These are phyloP conservation scores for Hygrophorus russula DNA, from an alignment of 768 basidiomycete genomes.

Conservation along the genomic window DNA sequence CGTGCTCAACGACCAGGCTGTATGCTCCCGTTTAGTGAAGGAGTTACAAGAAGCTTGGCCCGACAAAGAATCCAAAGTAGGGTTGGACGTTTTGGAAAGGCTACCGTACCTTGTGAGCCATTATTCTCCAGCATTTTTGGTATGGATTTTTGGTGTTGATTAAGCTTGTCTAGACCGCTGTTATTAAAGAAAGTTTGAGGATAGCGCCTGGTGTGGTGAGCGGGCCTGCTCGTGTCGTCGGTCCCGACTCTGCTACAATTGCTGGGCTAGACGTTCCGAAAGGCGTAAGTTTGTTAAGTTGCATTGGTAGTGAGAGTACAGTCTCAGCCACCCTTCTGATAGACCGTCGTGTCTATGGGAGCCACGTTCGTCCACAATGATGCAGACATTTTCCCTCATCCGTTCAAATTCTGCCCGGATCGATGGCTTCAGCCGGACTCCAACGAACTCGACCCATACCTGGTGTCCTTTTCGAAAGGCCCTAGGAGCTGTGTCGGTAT, in stretches of 20 bases:
- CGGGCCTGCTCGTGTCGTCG: conserved; percentile 28
- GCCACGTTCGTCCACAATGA: conserved; percentile 27
- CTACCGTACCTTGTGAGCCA: conserved; percentile 33
- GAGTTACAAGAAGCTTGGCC: conserved; percentile 31
- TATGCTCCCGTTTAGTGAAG: conserved; percentile 17
- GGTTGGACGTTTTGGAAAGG: conserved; percentile 28
- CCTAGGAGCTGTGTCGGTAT: conserved; percentile 2
- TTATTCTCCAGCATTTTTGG: conserved; percentile 2
- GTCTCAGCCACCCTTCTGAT: not conserved
- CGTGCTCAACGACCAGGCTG: conserved; percentile 19
- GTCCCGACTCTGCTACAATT: conserved; percentile 21
- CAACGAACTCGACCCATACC: conserved; percentile 10
- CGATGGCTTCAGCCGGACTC: conserved; percentile 28
- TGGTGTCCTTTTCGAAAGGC: conserved; percentile 2
- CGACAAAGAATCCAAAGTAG: conserved; percentile 18
- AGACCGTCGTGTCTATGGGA: conserved; percentile 33
- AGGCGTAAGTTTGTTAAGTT: conserved; percentile 18
- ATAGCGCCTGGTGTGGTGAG: conserved; percentile 27
- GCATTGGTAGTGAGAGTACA: not conserved
- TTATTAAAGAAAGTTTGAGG: conserved; percentile 35
- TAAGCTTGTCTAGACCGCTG: conserved; percentile 25
- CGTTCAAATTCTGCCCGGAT: conserved; percentile 26
- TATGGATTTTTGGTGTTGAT: not conserved
- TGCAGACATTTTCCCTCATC: conserved; percentile 28
- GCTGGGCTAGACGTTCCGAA: conserved; percentile 24